Percentiles rank a stretch among this genome's conserved stretches.
Evolutionary conservation across 805 yeast species (phyloP).

Genomic region (Nakazawaea wickerhamii): DNA sequence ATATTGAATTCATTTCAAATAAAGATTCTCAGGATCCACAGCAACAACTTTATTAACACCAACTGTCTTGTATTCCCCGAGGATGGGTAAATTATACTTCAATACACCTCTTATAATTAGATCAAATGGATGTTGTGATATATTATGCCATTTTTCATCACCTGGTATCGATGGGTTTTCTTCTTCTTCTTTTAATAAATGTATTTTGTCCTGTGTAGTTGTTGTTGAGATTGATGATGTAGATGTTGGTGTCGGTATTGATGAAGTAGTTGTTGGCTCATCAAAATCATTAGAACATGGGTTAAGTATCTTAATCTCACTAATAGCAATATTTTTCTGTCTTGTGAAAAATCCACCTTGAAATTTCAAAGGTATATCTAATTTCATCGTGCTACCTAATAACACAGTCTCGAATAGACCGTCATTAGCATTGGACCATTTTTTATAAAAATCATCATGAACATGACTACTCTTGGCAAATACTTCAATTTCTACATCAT

Average conservation of each 20-base stretch:
- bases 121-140: constrained; percentile 79
- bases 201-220: background rate
- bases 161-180: constrained; percentile 11
- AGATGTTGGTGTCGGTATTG: background rate
- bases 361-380: constrained; percentile 72
- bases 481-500: constrained; percentile 70
- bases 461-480: constrained; percentile 69
- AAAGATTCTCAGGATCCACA: constrained; percentile 43
- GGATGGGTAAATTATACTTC: constrained; percentile 69
- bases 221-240: background rate
- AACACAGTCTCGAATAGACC: constrained; percentile 57
- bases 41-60: constrained; percentile 54
- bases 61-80: constrained; percentile 45
- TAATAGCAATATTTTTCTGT: constrained; percentile 50
- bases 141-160: constrained; percentile 60
- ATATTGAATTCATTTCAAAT: background rate
- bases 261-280: constrained; percentile 24
- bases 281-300: constrained; percentile 51
- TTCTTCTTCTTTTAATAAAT: background rate
- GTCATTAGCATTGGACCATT: constrained; percentile 16
- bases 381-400: constrained; percentile 58
- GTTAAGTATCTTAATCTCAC: constrained; percentile 63
- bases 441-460: constrained; percentile 12
- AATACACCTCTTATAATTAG: constrained; percentile 78
- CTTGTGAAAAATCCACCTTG: constrained; percentile 73